phyloP scores from a whole-genome alignment of 78 protist genomes.

The Planoprotostelium fungivorum region DNA sequence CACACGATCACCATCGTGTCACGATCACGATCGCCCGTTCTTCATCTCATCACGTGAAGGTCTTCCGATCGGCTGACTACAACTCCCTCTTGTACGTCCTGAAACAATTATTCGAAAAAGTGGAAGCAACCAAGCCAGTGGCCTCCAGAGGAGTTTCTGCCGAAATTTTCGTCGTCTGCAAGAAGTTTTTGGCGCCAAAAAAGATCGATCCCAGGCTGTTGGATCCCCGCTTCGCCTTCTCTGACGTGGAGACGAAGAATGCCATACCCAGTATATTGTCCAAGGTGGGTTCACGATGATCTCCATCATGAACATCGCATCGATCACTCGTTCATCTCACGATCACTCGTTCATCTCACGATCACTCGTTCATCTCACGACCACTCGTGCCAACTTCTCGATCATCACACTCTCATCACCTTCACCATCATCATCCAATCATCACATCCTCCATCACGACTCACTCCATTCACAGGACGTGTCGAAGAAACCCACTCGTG shows the following conservation, averaged over 20 bases:
- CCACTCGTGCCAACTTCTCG: no score
- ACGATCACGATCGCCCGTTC: no score
- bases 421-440: background rate
- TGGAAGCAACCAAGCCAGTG: slow-evolving; percentile 95
- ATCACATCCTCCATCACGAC: background rate
- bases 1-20: no score
- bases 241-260: slow-evolving; percentile 43
- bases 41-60: slow-evolving; percentile 23
- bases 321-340: no score
- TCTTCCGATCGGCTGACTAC: slow-evolving; percentile 97
- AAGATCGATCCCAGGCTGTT: slow-evolving; percentile 84
- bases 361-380: no score
- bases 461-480: slow-evolving; percentile 5
- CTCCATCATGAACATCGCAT: no score
- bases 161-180: slow-evolving; percentile 98
- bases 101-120: slow-evolving; percentile 88
- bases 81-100: slow-evolving; percentile 91
- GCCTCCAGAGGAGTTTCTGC: slow-evolving; percentile 94
- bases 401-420: no score
- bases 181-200: slow-evolving; percentile 87
- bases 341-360: no score
- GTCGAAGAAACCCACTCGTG: slow-evolving; percentile 20
- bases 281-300: background rate
- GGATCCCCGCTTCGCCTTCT: slow-evolving; percentile 84
- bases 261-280: background rate